A percentile compares a stretch with the other conserved stretches of the same genome.
phyloP scores from a whole-genome alignment of 768 basidiomycete genomes.

The Pleurotus cornucopiae region DNA sequence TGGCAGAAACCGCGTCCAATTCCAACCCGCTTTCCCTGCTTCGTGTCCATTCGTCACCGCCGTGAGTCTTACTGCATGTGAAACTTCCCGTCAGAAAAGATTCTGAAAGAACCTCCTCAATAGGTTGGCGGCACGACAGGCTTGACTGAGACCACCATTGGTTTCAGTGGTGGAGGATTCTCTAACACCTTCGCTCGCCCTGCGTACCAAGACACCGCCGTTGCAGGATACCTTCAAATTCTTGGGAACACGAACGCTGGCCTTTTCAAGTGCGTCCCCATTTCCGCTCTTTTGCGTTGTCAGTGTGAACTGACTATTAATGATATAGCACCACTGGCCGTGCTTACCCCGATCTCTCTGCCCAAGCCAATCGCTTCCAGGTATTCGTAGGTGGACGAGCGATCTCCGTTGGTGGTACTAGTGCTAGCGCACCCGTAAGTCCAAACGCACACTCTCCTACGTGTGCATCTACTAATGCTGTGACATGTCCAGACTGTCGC shows the following conservation, averaged over 20 bases:
- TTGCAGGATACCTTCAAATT: conserved; percentile 12
- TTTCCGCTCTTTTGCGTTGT: neutral
- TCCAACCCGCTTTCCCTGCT: conserved; percentile 43
- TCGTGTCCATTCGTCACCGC: conserved; percentile 16
- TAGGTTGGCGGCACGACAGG: conserved; percentile 11
- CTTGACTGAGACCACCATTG: conserved; percentile 9
- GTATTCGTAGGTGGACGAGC: conserved; percentile 10
- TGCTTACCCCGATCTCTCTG: conserved; percentile 18
- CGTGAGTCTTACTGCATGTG: neutral
- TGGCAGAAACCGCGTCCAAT: conserved; percentile 36
- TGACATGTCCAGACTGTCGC: conserved; percentile 39
- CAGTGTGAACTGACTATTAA: neutral
- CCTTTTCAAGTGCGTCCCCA: conserved; percentile 13
- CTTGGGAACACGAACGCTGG: conserved; percentile 14
- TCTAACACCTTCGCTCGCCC: conserved; percentile 22
- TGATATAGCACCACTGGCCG: conserved; percentile 14
- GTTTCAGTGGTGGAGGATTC: conserved; percentile 21
- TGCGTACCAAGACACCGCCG: conserved; percentile 19
- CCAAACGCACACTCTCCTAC: neutral
- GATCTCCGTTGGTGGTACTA: conserved; percentile 28
- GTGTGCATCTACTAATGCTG: neutral
- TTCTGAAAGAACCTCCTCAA: neutral
- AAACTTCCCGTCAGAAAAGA: neutral
- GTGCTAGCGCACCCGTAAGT: conserved; percentile 19
- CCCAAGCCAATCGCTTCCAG: conserved; percentile 13